Percentiles rank a stretch among this genome's conserved stretches.
Conservation (phyloP, 2,329 filamentous ascomycete species). For the Emydomyces testavorans region DNA sequence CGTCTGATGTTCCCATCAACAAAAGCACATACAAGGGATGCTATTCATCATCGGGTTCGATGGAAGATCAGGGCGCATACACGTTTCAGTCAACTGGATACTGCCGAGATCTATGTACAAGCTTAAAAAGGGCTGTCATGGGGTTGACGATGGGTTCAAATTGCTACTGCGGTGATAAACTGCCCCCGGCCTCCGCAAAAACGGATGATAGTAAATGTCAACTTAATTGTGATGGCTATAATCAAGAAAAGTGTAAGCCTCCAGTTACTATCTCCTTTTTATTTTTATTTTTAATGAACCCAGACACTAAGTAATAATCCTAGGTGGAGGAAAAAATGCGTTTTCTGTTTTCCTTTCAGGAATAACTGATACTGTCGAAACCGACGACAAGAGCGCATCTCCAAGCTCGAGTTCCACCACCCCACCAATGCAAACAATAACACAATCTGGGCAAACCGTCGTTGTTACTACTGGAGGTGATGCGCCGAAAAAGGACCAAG, state of each 20-base stretch:
- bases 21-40: constrained; percentile 35
- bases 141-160: constrained; percentile 49
- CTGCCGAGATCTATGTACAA: constrained; percentile 43
- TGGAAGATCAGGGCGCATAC: constrained; percentile 40
- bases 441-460: constrained; percentile 16
- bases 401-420: constrained; percentile 24
- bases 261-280: neutral
- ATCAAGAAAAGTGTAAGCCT: constrained; percentile 52
- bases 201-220: constrained; percentile 52
- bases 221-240: constrained; percentile 53
- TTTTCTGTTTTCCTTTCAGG: constrained; percentile 45
- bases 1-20: neutral
- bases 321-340: constrained; percentile 47
- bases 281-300: neutral
- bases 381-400: constrained; percentile 25
- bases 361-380: constrained; percentile 26
- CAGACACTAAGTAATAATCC: constrained; percentile 18
- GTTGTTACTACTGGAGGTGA: constrained; percentile 19
- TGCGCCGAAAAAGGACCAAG: constrained; percentile 21
- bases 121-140: constrained; percentile 45
- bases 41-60: constrained; percentile 38
- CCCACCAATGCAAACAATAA: constrained; percentile 39
- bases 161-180: constrained; percentile 62
- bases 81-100: constrained; percentile 45
- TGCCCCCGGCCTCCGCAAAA: constrained; percentile 49